Evolutionary conservation across 202 grass and related monocot species (phyloP), one percentile per base, ranked within the genome.

Genomic region (Elaeis oleifera): DNA sequence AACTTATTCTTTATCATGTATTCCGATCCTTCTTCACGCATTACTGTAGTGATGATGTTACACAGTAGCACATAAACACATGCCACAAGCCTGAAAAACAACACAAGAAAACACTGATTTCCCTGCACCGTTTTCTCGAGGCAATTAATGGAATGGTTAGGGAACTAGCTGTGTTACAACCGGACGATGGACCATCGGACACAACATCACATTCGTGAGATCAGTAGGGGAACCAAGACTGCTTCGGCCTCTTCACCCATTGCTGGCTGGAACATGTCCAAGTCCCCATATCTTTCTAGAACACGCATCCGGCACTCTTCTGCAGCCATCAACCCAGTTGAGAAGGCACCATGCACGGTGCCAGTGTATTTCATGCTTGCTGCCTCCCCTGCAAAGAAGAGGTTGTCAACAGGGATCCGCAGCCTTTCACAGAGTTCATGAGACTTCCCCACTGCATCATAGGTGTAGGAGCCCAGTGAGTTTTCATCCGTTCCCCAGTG

Each of bases 311-410:
- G 72, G 72, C 82, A 94, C 71, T 99, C 94, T 60, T 99, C 94
- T 11, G 94, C 88, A 23, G 88, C 88, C 82, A 72, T 94, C 56
- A 86, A 18, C 4, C 94, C 94, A 3, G 94, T 99, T 59, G 94
- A 99, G 79, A 80, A 99, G 19, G 94, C 94, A 5, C 82, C 94
- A 0, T 94, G 94, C 23, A 99, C 94, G 0, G 94, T 84, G 25
- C 94, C 94, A 0, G 94, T 89, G 80, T 86, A 99, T 28, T 99
- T 86, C 70, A 86, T 32, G 58, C 94, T 89, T 1, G 94, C 92
- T 0, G 94, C 94, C 78, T 92, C 88, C 29, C 94, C 94, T 0
- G 94, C 94, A 19, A 99, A 99, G 80, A 99, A 99, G 4, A 99
- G 75, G 59, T 94, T 99, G 75, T 99, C 94, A 9, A 99, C 88